Evolutionary conservation across 2,329 filamentous ascomycete genomes (phyloP), one percentile per base, ranked within the genome.

Genomic region (Bisporella sp.): DNA sequence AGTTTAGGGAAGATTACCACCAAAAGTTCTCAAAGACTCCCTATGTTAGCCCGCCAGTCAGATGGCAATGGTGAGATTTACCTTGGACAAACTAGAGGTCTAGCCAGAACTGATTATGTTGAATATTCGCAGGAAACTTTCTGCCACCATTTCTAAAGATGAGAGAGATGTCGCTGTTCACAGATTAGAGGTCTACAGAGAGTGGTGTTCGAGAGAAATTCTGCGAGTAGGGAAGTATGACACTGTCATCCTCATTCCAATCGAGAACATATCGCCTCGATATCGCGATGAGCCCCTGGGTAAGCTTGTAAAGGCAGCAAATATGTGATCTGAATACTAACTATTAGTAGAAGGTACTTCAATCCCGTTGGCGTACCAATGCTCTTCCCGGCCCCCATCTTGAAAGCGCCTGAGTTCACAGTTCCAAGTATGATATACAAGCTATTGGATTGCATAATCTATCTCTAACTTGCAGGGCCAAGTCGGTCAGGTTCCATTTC

Each of bases 261-360:
- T 48, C 39, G 46, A 48, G 31, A 28, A 48, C 8, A 8, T 48
- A n/a, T 41, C 46, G 5, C 35, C 46, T 11, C 33, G 46, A 41
- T 48, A 48, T 48, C 46, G 46, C 5, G 46, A 48, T 41, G 46
- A 48, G 29, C 33, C 78, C 9, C 65, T 31, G 12, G 28, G 43
- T 11, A 6, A 8, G 12, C 8, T 9, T 31, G n/a, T 9, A n/a
- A 31, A 11, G 28, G 9, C 35, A 11, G 35, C 9, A 39, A 11
- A 9, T 11, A 2, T 39, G 35, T 13, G 13, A 9, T 39, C 13
- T 39, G 9, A 39, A 9, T 39, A 13, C 35, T 39, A 13, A 39
- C 13, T 39, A 11, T 11, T 21, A 11, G 9, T 2, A 39, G 35
- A 13, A 39, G 2, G 13, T 39, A 39, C 13, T 39, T 39, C 35